phyloP scores from a whole-genome alignment of 1,139 yeast genomes.

The Candida sp. region DNA sequence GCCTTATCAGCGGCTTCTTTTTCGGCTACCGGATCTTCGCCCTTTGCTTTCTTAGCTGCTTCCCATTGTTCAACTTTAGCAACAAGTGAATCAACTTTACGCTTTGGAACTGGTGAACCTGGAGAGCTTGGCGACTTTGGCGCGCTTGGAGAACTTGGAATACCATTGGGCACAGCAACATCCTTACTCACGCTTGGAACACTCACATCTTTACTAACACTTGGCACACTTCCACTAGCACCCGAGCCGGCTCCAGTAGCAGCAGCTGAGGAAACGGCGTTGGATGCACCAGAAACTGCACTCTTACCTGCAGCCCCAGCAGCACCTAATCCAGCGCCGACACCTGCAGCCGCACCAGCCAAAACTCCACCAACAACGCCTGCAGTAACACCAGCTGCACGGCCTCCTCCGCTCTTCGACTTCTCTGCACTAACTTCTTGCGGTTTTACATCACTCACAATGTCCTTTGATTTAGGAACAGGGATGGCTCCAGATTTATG shows the following conservation, averaged over 20 bases:
- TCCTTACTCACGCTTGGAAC: not conserved
- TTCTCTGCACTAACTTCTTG: slow-evolving; percentile 1
- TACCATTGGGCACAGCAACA: not conserved
- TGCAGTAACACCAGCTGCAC: slow-evolving; percentile 15
- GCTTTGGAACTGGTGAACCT: too few relatives aligned
- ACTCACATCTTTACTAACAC: not conserved
- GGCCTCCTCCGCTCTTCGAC: slow-evolving; percentile 1
- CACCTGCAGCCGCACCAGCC: slow-evolving; percentile 13
- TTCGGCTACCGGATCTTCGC: too few relatives aligned
- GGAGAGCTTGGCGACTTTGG: too few relatives aligned
- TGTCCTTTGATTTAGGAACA: slow-evolving; percentile 8
- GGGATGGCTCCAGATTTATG: slow-evolving; percentile 10
- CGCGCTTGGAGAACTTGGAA: too few relatives aligned
- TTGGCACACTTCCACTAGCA: not conserved
- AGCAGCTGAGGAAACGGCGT: slow-evolving; percentile 9
- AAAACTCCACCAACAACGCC: slow-evolving; percentile 13
- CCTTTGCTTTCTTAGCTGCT: too few relatives aligned
- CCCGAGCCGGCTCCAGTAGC: slow-evolving; percentile 10
- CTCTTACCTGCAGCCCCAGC: slow-evolving; percentile 10
- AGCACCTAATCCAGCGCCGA: slow-evolving; percentile 12
- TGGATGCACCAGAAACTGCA: slow-evolving; percentile 1
- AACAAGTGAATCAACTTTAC: too few relatives aligned
- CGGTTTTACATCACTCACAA: not conserved
- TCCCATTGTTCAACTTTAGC: too few relatives aligned
- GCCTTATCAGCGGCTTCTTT: not conserved